Percentiles rank a stretch among this genome's conserved stretches.
Evolutionary conservation across 495 filamentous ascomycete genomes (phyloP).

Genomic region (Glutinoglossum americanum): DNA sequence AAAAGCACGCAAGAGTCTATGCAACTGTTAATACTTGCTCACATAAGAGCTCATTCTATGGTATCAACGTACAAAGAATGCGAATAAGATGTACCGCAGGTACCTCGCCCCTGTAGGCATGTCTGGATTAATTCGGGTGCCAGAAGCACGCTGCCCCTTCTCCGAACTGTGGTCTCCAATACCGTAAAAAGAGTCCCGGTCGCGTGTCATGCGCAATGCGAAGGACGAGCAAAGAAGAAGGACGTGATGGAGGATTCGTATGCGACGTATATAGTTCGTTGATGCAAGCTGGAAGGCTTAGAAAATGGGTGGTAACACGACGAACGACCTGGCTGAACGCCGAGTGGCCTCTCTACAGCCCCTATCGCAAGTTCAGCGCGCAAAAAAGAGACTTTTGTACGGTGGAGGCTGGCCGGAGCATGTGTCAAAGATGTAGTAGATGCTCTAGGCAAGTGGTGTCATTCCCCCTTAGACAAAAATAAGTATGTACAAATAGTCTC

Average conservation of each 20-base stretch:
- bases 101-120: conserved; percentile 50
- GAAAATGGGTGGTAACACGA: no score
- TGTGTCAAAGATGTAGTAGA: no score
- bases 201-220: not conserved
- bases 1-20: conserved; percentile 53
- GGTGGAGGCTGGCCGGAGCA: no score
- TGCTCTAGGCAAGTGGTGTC: no score
- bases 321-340: no score
- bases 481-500: no score
- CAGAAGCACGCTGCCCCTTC: not conserved
- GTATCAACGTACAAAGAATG: conserved; percentile 50
- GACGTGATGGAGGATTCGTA: not conserved
- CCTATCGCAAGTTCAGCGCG: no score
- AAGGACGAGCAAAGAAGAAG: not conserved
- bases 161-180: not conserved
- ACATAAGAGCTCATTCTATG: not conserved
- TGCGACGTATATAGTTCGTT: not conserved
- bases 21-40: not conserved
- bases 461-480: no score
- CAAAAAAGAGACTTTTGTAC: no score
- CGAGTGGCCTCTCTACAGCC: no score
- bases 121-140: not conserved
- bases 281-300: no score
- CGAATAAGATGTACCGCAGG: conserved; percentile 74
- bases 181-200: not conserved